Conservation (phyloP, 2,329 filamentous ascomycete genomes). For the Cadophora gregata region DNA sequence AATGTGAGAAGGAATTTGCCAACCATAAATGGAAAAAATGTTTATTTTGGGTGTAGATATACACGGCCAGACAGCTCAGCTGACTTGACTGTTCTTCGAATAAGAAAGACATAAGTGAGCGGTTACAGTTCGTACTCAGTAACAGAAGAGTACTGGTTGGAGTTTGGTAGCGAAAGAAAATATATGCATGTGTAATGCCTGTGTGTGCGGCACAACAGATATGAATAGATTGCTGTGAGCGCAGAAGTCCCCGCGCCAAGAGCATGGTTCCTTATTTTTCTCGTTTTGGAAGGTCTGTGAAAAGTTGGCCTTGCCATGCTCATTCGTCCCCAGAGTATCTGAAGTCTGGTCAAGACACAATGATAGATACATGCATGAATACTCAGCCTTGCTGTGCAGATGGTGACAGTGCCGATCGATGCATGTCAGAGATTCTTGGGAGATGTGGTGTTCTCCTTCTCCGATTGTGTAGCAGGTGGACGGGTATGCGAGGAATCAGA, state of each 20-base stretch:
- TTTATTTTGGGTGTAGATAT: background rate
- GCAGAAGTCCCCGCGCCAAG: background rate
- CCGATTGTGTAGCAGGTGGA: background rate
- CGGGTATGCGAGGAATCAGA: background rate
- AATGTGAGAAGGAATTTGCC: background rate
- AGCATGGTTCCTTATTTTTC: background rate
- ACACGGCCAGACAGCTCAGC: background rate
- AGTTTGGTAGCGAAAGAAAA: slow-evolving; percentile 3
- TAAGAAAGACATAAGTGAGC: slow-evolving; percentile 6
- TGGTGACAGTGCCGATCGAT: slow-evolving; percentile 3
- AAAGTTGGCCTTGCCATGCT: background rate
- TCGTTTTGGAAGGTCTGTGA: background rate
- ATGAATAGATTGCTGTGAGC: background rate
- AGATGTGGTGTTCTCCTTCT: background rate
- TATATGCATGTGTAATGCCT: slow-evolving; percentile 9
- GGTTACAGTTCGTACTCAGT: background rate
- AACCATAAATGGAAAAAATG: background rate
- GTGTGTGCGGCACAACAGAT: slow-evolving; percentile 1
- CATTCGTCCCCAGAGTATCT: background rate
- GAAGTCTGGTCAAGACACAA: background rate
- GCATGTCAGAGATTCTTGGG: background rate
- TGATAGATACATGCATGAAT: background rate
- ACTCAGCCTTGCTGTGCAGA: background rate
- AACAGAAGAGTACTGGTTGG: background rate
- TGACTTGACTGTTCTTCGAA: background rate